Evolutionary conservation across 768 basidiomycete genomes (phyloP).

Genomic region (Pleurotus platypus): DNA sequence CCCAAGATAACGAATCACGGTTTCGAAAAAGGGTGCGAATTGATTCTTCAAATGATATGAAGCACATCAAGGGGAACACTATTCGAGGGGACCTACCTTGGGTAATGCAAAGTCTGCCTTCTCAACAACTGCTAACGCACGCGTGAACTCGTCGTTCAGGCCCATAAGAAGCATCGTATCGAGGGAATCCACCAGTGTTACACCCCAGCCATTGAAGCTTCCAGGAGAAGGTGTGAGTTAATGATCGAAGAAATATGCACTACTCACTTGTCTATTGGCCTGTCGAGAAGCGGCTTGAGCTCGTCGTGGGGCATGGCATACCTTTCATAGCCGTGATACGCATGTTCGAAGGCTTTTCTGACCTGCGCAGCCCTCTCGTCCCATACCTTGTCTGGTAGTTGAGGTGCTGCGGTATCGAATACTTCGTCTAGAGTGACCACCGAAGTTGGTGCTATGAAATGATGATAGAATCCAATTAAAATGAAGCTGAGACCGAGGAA

Average conservation of each 20-base stretch:
- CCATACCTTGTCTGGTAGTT: conserved; percentile 37
- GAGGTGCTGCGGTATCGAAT: not conserved
- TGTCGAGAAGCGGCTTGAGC: conserved; percentile 43
- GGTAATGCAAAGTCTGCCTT: not conserved
- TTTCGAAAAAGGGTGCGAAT: conserved; percentile 70
- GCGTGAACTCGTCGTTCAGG: conserved; percentile 63
- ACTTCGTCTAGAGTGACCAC: not conserved
- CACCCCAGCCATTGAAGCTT: conserved; percentile 81
- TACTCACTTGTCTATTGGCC: conserved; percentile 7
- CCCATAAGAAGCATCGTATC: conserved; percentile 87
- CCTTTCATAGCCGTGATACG: conserved; percentile 61
- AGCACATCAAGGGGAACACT: not conserved
- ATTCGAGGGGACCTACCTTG: conserved; percentile 24
- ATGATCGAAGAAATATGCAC: not conserved
- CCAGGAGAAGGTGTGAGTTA: not conserved
- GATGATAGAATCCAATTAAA: not conserved
- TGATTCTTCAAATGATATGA: conserved; percentile 17
- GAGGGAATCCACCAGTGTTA: conserved; percentile 76
- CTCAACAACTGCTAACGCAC: conserved; percentile 54
- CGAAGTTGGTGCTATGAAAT: not conserved
- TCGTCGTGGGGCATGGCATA: conserved; percentile 66
- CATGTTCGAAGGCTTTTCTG: conserved; percentile 60
- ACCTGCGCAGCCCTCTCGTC: conserved; percentile 50
- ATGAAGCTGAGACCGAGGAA: not conserved
- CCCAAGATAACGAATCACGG: conserved; percentile 86